A percentile compares a stretch with the other conserved stretches of the same genome.
Evolutionary conservation across 2,329 filamentous ascomycete species (phyloP).

Genomic region (Neurospora sp.): DNA sequence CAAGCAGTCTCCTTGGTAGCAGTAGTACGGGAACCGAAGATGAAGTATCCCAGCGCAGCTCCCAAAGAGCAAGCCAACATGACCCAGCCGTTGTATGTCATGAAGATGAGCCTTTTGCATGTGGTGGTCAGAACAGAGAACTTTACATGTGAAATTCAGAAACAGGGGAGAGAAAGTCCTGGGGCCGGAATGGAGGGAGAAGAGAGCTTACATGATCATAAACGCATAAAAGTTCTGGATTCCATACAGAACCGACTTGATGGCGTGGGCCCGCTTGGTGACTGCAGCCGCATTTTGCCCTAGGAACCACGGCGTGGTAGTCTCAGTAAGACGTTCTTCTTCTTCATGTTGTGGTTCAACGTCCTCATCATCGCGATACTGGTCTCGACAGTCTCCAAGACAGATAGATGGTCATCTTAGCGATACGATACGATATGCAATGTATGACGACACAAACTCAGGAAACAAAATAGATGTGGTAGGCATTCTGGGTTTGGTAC

Average conservation of each 20-base stretch:
- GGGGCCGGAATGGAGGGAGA: background rate
- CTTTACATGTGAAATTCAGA: background rate
- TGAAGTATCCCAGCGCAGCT: constrained; percentile 76
- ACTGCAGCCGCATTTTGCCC: constrained; percentile 56
- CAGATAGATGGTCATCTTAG: constrained; percentile 5
- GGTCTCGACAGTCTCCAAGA: background rate
- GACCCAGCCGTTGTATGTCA: constrained; percentile 99
- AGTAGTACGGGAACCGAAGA: constrained; percentile 62
- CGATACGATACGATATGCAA: background rate
- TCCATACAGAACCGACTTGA: constrained; percentile 78
- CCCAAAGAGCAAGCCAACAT: constrained; percentile 88
- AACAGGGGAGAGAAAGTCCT: background rate
- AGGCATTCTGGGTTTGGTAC: constrained; percentile 2
- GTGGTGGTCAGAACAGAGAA: constrained; percentile 4
- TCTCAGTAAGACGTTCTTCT: constrained; percentile 46
- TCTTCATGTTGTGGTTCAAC: constrained; percentile 11
- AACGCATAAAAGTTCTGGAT: constrained; percentile 97
- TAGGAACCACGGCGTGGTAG: constrained; percentile 39
- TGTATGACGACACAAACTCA: background rate
- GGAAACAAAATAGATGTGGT: background rate
- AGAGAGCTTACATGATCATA: constrained; percentile 84
- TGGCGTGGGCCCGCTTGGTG: constrained; percentile 59
- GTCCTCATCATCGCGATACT: constrained; percentile 2
- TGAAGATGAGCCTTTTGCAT: constrained; percentile 80
- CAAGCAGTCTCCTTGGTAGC: constrained; percentile 83